Base-by-base conservation (phyloP, 1,284 basidiomycete genomes). In the Cryptococcus amylolentus region DNA sequence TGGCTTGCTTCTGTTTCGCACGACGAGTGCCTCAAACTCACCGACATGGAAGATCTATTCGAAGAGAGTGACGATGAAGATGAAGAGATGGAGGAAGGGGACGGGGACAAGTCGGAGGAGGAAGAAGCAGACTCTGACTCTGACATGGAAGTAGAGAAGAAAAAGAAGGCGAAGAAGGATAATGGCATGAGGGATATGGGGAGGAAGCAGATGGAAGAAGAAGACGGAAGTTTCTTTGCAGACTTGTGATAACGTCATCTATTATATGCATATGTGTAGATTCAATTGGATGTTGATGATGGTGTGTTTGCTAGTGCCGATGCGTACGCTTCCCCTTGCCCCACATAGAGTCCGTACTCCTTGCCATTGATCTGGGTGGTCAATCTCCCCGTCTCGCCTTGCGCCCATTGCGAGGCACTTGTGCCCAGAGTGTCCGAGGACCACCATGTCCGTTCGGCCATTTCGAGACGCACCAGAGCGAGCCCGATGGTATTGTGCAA, bases 1-100 rank as follows among this genome's bases (percentile, higher is more conserved):
- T 93, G 91, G 88, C 82, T 95, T 16, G 94, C 86, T n/a, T 93
- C 90, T 71, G 88, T 87, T n/a, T 90, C 89, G 16, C 93, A 97
- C 69, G 92, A 95, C 63, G 89, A 94, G 60, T 81, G 85, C 31
- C 74, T 96, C 62, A 88, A 88, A 72, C 77, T 97, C 76, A 95
- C 91, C 26, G 88, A 95, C 77, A 78, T 97, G 38, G 77, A 78
- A 47, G 82, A 84, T 54, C 78, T 86, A n/a, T 81, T 87, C 54
- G 84, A 84, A 55, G 80, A 80, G 3, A 78, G 75, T 56, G 77
- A 79, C 47, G 80, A 79, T 50, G 79, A 79, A 43, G 80, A 79
- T 42, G 81, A 81, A 14, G 77, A 77, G 10, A 73, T 71, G 16
- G 65, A 70, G 10, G 53, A 54, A 57, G 31, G 31, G 31, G 63